Percentiles rank a stretch among this genome's conserved stretches.
Conservation (phyloP, 2,329 filamentous ascomycete species). For the Colletotrichum sp. region DNA sequence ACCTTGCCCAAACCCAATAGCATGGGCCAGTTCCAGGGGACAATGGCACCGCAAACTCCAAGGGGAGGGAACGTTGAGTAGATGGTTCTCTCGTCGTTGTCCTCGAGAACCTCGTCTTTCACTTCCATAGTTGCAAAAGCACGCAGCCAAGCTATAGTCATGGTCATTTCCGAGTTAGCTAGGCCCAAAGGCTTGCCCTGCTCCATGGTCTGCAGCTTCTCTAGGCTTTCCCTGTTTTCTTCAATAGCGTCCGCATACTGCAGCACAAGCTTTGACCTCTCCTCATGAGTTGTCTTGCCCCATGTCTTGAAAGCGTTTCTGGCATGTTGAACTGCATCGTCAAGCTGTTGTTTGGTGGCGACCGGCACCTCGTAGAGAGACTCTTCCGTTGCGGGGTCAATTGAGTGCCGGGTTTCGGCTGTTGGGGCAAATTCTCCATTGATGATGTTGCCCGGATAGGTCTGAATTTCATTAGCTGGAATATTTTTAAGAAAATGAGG, state of each 20-base stretch:
- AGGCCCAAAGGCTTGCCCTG: constrained; percentile 31
- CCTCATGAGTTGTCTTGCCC: constrained; percentile 30
- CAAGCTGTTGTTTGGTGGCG: constrained; percentile 30
- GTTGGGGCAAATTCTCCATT: constrained; percentile 16
- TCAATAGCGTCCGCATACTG: constrained; percentile 30
- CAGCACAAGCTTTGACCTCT: constrained; percentile 26
- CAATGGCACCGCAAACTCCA: constrained; percentile 49
- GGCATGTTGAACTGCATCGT: constrained; percentile 32
- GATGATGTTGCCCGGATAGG: constrained; percentile 26
- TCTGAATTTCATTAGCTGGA: not conserved
- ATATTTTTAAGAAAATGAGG: rapidly evolving
- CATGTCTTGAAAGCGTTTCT: constrained; percentile 32
- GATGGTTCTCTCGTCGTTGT: constrained; percentile 35
- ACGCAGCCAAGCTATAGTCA: constrained; percentile 24
- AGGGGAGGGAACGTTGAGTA: constrained; percentile 31
- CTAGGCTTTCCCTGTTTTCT: constrained; percentile 26
- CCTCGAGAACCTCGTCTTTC: constrained; percentile 42
- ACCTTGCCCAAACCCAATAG: constrained; percentile 57
- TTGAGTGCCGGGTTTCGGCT: constrained; percentile 28
- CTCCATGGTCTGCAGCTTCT: constrained; percentile 28
- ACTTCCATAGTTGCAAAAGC: constrained; percentile 29
- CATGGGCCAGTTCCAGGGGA: constrained; percentile 55
- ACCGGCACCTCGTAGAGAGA: constrained; percentile 34
- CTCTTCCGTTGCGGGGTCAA: constrained; percentile 34
- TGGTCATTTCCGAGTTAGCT: constrained; percentile 19